A percentile compares a stretch with the other conserved stretches of the same genome.
Conservation (phyloP, 2,329 filamentous ascomycete genomes). For the Arthroderma uncinatum region DNA sequence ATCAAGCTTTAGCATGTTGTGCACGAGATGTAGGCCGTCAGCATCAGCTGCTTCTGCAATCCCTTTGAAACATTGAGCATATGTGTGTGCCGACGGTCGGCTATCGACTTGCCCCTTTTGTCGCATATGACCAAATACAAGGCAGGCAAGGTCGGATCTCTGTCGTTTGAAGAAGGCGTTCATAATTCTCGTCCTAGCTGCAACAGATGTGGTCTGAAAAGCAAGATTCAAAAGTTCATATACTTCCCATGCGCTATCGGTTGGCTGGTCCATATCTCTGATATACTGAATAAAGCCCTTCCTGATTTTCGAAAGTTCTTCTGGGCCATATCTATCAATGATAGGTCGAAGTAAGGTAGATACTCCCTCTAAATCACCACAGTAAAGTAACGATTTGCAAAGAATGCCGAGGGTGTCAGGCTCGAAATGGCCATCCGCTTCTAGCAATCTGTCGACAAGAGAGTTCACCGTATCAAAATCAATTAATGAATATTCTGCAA, state of each 20-base stretch:
- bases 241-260: conserved; percentile 50
- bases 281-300: conserved; percentile 58
- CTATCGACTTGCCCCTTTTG: conserved; percentile 52
- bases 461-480: conserved; percentile 60
- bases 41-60: conserved; percentile 51
- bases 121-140: conserved; percentile 93
- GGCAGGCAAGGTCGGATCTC: conserved; percentile 70
- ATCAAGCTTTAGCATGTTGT: conserved; percentile 94
- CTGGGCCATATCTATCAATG: conserved; percentile 27
- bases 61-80: conserved; percentile 66
- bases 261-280: conserved; percentile 46
- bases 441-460: conserved; percentile 62
- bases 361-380: conserved; percentile 66
- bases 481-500: conserved; percentile 62
- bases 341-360: conserved; percentile 71
- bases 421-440: conserved; percentile 57
- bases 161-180: conserved; percentile 65
- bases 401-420: conserved; percentile 63
- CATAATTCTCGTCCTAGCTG: conserved; percentile 63
- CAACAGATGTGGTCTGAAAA: conserved; percentile 53
- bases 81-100: conserved; percentile 62
- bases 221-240: conserved; percentile 49
- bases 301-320: conserved; percentile 57
- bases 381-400: conserved; percentile 61
- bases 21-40: conserved; percentile 60